Conservation (phyloP, 768 basidiomycete species). For the Asterophora parasitica region DNA sequence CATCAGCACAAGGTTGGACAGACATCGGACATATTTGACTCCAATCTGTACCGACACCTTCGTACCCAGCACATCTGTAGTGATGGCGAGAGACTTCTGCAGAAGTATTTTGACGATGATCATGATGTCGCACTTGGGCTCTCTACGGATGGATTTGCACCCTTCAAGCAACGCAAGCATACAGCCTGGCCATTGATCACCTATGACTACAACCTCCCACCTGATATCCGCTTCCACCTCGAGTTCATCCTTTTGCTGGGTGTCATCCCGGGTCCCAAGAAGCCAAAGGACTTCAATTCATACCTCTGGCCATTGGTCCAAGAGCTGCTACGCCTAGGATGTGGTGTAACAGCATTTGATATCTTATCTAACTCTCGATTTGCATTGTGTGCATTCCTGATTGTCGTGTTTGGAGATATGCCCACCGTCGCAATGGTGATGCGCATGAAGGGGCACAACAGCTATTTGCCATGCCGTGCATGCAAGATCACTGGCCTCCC, state of each 20-base stretch:
- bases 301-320: conserved; percentile 33
- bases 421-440: conserved; percentile 19
- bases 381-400: conserved; percentile 16
- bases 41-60: conserved; percentile 23
- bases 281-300: conserved; percentile 32
- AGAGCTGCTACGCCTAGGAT: conserved; percentile 25
- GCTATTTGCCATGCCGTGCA: conserved; percentile 25
- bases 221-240: conserved; percentile 26
- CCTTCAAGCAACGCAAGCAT: conserved; percentile 23
- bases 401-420: conserved; percentile 21
- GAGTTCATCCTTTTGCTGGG: conserved; percentile 29
- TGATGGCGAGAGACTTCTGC: conserved; percentile 16
- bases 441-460: conserved; percentile 37
- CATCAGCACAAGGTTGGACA: not conserved
- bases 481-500: conserved; percentile 27
- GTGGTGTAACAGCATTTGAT: conserved; percentile 31
- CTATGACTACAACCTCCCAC: conserved; percentile 26
- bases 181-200: conserved; percentile 36
- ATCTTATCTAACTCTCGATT: conserved; percentile 10
- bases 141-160: conserved; percentile 33
- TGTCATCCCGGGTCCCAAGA: conserved; percentile 36
- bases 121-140: conserved; percentile 36
- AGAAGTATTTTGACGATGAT: conserved; percentile 29
- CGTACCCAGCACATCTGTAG: conserved; percentile 19
- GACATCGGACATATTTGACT: conserved; percentile 31